These are phyloP conservation scores for Aspergillus jensenii DNA, from an alignment of 2,329 filamentous ascomycete species.

Conservation along the genomic window DNA sequence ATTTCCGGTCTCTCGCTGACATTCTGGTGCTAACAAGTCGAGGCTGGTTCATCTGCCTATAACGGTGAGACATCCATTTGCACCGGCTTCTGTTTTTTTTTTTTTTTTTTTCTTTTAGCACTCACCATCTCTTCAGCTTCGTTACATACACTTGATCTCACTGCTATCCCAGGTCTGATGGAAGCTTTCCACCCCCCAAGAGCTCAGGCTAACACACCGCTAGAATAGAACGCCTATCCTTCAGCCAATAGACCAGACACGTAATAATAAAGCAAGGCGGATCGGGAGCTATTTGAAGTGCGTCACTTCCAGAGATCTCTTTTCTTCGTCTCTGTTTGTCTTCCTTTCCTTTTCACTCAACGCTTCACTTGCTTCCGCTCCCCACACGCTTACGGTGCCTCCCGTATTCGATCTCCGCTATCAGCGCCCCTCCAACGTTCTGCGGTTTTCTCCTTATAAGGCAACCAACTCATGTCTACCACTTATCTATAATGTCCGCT, in stretches of 20 bases:
- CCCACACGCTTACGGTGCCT: not conserved
- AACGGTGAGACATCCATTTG: not conserved
- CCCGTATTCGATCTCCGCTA: not conserved
- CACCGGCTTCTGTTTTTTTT: not conserved
- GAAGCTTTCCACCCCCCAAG: not conserved
- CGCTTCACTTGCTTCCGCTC: not conserved
- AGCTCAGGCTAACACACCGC: slow-evolving; percentile 8
- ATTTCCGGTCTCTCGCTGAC: not conserved
- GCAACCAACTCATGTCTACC: not conserved
- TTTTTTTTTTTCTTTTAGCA: not conserved
- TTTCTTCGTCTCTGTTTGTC: not conserved
- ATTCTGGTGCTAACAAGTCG: not conserved
- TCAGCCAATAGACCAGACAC: slow-evolving; percentile 4
- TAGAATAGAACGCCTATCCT: slow-evolving; percentile 1
- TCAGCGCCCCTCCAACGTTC: not conserved
- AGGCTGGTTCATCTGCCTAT: not conserved
- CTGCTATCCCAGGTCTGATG: not conserved
- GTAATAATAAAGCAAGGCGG: slow-evolving; percentile 12
- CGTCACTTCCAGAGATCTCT: not conserved
- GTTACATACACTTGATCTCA: not conserved
- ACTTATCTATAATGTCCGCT: slow-evolving; percentile 15
- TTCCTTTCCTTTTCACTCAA: not conserved
- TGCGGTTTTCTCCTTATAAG: not conserved
- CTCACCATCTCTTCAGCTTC: not conserved
- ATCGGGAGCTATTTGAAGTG: slow-evolving; percentile 3